Base-by-base conservation (phyloP, 2,329 filamentous ascomycete species). In the Bipolaris cookei region DNA sequence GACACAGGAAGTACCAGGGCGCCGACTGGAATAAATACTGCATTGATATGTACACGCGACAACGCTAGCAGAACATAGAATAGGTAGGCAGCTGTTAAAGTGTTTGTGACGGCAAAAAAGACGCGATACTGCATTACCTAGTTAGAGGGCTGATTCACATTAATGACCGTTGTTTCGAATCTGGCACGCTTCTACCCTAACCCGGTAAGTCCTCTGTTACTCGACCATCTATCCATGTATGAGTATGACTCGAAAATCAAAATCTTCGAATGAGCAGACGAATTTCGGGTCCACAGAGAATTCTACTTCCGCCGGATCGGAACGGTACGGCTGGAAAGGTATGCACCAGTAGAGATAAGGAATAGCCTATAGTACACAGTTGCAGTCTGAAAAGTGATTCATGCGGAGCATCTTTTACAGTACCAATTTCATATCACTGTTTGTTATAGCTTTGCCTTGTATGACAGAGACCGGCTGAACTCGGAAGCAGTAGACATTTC, bases 11-110 rank as follows among this genome's bases (percentile, higher is more conserved):
- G 30, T 48, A 48, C 44, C 1, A 43, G n/a, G 11, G 37, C 38
- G 38, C 11, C 34, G 38, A 54, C 28, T 43, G 5, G 20, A 35
- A 25, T 54, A 54, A 48, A 54, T 54, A 54, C 35, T 48, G 7
- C 28, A 42, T 4, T 28, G n/a, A 37, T 54, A 48, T 54, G 32
- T 38, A 38, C 8, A 30, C 28, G 23, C 4, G 10, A 39, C 34
- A 20, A 35, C 2, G 5, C 4, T 39, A 39, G 18, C 39, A 16
- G 35, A 30, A 49, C 16, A 38, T 38, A 16, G 35, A 38, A 38
- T 38, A 8, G n/a, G 35, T 10, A 16, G 35, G 35, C 35, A 38
- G 35, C 35, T 38, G 35, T 38, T 38, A 16, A 4, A 3, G 35
- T 38, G 35, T 38, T 38, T 38, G 35, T 8, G 35, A 38, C 35